Conservation (phyloP, 441 rosid genomes). For the Breynia disticha region DNA sequence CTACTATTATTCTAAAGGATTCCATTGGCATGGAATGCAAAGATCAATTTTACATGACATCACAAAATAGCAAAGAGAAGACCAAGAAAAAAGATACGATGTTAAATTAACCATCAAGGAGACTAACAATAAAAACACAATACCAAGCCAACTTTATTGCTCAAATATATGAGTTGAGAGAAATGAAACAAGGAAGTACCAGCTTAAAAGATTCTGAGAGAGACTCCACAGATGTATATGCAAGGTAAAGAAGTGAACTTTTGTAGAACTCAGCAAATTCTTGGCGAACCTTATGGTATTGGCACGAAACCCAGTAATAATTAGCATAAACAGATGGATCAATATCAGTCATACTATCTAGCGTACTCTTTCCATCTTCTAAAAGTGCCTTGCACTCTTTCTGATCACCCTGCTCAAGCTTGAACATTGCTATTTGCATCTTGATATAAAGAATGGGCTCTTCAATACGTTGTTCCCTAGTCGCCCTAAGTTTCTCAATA, state of each 20-base stretch:
- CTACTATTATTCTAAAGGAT: too few species aligned
- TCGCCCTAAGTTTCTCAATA: constrained; percentile 71
- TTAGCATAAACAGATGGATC: constrained; percentile 97
- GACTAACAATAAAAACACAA: too few species aligned
- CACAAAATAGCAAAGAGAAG: too few species aligned
- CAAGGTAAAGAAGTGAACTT: constrained; percentile 88
- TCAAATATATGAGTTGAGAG: not conserved
- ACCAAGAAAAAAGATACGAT: too few species aligned
- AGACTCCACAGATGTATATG: constrained; percentile 88
- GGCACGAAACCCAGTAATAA: constrained; percentile 90
- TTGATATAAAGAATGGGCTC: constrained; percentile 83
- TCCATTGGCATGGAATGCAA: too few species aligned
- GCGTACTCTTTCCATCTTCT: constrained; percentile 75
- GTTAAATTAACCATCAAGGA: too few species aligned
- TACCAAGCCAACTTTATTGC: not conserved
- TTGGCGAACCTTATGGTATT: constrained; percentile 61
- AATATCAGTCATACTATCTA: constrained; percentile 93
- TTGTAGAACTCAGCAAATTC: constrained; percentile 92
- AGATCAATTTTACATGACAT: too few species aligned
- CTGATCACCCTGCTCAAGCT: constrained; percentile 77
- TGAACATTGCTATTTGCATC: constrained; percentile 79
- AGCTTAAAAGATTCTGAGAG: constrained; percentile 88
- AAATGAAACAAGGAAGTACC: constrained; percentile 33
- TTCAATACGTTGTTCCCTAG: constrained; percentile 62
- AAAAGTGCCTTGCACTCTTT: constrained; percentile 82